Evolutionary conservation across 306 rosid species (phyloP).

Genomic region (Dryas octopetala): DNA sequence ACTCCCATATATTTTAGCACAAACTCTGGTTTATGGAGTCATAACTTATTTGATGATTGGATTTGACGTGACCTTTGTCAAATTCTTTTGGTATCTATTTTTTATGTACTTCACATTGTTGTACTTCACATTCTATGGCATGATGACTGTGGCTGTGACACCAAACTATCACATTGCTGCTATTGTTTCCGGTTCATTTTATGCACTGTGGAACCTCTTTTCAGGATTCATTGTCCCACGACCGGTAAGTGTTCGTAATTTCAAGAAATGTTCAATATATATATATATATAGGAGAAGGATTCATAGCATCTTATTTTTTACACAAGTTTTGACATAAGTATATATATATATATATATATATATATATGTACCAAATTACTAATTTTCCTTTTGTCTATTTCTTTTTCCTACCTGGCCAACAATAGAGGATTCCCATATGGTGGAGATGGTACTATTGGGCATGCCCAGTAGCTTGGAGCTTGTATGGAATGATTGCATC

Average conservation of each 20-base stretch:
- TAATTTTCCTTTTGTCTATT: not conserved
- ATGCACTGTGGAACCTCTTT: conserved; percentile 74
- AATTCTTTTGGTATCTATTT: conserved; percentile 73
- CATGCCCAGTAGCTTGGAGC: conserved; percentile 68
- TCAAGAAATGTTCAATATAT: not conserved
- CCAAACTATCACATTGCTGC: conserved; percentile 74
- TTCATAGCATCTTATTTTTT: no score
- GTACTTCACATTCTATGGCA: conserved; percentile 79
- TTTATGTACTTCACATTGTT: conserved; percentile 71
- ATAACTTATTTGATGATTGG: conserved; percentile 83
- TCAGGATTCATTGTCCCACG: conserved; percentile 69
- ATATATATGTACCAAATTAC: not conserved
- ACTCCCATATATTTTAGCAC: conserved; percentile 58
- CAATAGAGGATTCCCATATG: conserved; percentile 65
- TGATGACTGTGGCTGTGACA: conserved; percentile 77
- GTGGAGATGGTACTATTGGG: conserved; percentile 88
- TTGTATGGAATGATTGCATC: conserved; percentile 61
- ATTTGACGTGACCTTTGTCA: conserved; percentile 52
- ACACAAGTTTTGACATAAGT: not conserved
- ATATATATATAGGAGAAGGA: not conserved
- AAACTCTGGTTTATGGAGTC: conserved; percentile 49
- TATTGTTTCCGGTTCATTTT: conserved; percentile 60
- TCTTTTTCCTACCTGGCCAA: not conserved
- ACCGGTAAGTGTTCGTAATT: conserved; percentile 44
- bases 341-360: not conserved